A percentile compares a stretch with the other conserved stretches of the same genome.
phyloP scores from a whole-genome alignment of 306 rosid genomes.

The Dryas octopetala region DNA sequence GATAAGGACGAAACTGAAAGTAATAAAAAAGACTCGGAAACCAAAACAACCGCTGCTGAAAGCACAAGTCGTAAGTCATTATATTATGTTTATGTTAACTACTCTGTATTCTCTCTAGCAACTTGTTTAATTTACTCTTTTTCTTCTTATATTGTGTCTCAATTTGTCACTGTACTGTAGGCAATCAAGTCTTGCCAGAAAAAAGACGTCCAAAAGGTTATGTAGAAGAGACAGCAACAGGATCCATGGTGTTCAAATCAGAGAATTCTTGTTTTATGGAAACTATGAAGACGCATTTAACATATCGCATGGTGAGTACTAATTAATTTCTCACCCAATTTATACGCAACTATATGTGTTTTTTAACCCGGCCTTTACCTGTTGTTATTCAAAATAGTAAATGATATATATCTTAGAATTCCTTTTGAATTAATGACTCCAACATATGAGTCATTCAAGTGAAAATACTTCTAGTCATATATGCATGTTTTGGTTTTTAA shows the following conservation, averaged over 20 bases:
- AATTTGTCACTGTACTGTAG: background rate
- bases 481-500: too few relatives aligned
- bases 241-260: conserved; percentile 4
- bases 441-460: too few relatives aligned
- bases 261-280: background rate
- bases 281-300: background rate
- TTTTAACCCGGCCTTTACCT: background rate
- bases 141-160: background rate
- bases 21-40: too few relatives aligned
- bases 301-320: conserved; percentile 7
- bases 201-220: background rate
- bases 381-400: background rate
- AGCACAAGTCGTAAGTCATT: background rate
- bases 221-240: background rate
- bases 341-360: background rate
- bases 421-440: too few relatives aligned
- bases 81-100: too few relatives aligned
- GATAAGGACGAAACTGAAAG: background rate
- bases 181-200: background rate
- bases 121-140: background rate
- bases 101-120: background rate
- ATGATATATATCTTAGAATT: background rate
- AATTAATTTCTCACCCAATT: background rate
- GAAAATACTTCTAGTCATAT: too few relatives aligned
- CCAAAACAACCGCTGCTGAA: background rate